These are phyloP conservation scores for Quercus agrifolia DNA, from an alignment of 306 rosid species.

Conservation along the genomic window DNA sequence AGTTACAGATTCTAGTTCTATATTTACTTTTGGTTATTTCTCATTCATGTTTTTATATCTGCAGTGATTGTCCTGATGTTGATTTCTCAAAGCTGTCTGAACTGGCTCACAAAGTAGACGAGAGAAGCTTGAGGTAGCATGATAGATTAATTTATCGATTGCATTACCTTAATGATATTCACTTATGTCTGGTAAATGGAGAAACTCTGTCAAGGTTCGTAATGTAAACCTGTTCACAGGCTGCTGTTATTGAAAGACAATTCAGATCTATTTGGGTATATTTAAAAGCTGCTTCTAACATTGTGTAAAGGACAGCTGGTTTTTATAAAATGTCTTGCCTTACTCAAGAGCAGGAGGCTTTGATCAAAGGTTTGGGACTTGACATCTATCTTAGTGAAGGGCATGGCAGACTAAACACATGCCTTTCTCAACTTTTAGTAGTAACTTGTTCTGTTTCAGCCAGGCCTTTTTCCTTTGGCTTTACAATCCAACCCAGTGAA, in stretches of 20 bases:
- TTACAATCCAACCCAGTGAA: background rate
- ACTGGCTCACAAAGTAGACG: conserved; percentile 37
- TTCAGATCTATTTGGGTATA: background rate
- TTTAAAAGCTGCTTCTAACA: background rate
- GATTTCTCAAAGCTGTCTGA: conserved; percentile 34
- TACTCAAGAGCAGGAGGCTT: background rate
- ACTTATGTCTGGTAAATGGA: background rate
- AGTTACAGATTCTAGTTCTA: background rate
- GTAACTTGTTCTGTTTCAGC: background rate
- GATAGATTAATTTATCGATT: background rate
- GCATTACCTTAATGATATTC: background rate
- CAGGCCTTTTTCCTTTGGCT: background rate
- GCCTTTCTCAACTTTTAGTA: background rate
- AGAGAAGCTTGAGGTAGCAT: conserved; percentile 50
- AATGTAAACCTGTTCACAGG: background rate
- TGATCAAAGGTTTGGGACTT: background rate
- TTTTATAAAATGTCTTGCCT: background rate
- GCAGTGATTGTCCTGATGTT: conserved; percentile 34
- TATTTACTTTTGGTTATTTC: conserved; percentile 1
- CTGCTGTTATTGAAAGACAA: background rate
- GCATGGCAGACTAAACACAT: background rate
- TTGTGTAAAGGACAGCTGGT: background rate
- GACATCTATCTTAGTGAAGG: background rate
- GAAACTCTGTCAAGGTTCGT: background rate
- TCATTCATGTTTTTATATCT: conserved; percentile 7